Evolutionary conservation across 169 alveolate species (phyloP).

Genomic region (Babesia caballi): DNA sequence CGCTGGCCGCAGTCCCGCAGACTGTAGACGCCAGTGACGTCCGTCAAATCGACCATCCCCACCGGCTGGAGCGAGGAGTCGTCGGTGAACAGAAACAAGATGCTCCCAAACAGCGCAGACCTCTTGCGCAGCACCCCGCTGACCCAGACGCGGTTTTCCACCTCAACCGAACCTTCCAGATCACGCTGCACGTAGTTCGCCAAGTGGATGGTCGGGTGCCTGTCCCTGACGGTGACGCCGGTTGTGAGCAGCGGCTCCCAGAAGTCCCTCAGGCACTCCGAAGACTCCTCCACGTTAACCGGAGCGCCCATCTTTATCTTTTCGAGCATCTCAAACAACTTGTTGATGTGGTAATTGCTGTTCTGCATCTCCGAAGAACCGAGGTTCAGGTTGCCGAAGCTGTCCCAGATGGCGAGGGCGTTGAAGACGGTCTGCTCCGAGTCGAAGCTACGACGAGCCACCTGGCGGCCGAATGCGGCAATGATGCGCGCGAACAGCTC

Average conservation of each 20-base stretch:
- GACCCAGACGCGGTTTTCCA: slow-evolving; percentile 29
- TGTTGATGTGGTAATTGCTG: slow-evolving; percentile 13
- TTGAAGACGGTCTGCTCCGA: slow-evolving; percentile 34
- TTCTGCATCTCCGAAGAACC: slow-evolving; percentile 1
- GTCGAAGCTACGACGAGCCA: neutral
- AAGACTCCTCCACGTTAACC: neutral
- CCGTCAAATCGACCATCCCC: slow-evolving; percentile 34
- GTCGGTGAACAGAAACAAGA: slow-evolving; percentile 38
- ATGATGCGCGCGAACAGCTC: slow-evolving; percentile 34
- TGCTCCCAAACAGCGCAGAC: slow-evolving; percentile 35
- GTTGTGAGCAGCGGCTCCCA: neutral
- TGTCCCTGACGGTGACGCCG: neutral
- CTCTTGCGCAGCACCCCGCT: slow-evolving; percentile 22
- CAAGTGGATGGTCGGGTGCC: neutral
- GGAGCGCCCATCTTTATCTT: slow-evolving; percentile 13
- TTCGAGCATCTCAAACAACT: slow-evolving; percentile 8
- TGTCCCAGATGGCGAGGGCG: slow-evolving; percentile 59
- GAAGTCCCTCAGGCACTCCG: slow-evolving; percentile 2
- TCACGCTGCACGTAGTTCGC: slow-evolving; percentile 7
- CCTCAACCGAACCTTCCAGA: neutral
- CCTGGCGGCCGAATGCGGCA: neutral
- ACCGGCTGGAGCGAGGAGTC: slow-evolving; percentile 54
- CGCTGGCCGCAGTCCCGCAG: neutral
- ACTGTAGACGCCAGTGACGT: slow-evolving; percentile 1
- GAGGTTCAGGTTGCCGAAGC: slow-evolving; percentile 10